phyloP scores from a whole-genome alignment of 345 rosid genomes.

The Eutrema yunnanense region DNA sequence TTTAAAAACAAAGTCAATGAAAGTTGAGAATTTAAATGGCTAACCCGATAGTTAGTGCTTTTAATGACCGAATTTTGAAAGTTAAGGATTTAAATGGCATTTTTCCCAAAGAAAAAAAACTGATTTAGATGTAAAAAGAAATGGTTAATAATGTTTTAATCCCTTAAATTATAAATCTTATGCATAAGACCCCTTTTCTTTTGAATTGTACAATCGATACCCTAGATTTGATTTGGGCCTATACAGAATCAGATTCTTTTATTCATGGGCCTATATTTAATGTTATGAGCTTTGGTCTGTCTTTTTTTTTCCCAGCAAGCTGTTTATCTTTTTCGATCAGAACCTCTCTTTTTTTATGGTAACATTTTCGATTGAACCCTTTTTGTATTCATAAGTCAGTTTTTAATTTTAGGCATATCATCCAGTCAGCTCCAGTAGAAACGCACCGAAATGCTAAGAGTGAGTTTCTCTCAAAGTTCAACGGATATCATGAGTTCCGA shows the following conservation, averaged over 20 bases:
- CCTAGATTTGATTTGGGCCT: neutral
- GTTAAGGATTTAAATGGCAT: too few relatives aligned
- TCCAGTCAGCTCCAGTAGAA: too few relatives aligned
- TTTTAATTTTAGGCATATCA: neutral
- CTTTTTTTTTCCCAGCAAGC: neutral
- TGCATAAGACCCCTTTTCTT: neutral
- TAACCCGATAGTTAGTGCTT: too few relatives aligned
- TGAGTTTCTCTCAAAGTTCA: too few relatives aligned
- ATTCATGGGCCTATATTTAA: neutral
- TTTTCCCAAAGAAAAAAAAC: too few relatives aligned
- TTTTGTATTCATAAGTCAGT: neutral
- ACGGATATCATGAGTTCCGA: too few relatives aligned
- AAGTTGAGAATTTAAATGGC: too few relatives aligned
- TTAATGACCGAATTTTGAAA: too few relatives aligned
- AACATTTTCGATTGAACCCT: neutral
- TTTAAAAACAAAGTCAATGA: too few relatives aligned
- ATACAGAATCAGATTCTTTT: neutral
- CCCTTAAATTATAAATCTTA: neutral
- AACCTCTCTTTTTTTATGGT: too few relatives aligned
- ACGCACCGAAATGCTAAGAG: too few relatives aligned
- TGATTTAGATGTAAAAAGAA: too few relatives aligned
- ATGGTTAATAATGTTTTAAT: neutral
- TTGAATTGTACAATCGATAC: neutral
- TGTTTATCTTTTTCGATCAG: neutral
- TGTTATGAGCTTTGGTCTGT: neutral